These are phyloP conservation scores for Psidium friedrichsthalianum DNA, from an alignment of 345 rosid species.

Conservation along the genomic window DNA sequence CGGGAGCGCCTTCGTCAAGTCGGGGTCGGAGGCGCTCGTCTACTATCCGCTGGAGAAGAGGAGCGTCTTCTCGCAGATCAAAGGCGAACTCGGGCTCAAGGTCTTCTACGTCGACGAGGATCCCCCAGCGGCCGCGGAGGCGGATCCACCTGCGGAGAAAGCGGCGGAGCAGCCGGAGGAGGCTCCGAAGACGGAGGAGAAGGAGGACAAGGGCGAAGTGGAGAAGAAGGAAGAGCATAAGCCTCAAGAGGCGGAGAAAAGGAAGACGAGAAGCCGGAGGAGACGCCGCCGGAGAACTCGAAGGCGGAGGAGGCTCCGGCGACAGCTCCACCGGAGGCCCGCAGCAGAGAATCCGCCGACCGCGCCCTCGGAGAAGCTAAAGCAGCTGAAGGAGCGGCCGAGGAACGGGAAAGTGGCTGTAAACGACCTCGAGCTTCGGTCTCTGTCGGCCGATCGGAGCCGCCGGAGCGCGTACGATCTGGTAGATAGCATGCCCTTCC, in stretches of 20 bases:
- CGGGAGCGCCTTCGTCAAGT: conserved; percentile 32
- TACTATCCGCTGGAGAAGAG: conserved; percentile 82
- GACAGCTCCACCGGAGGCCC: conserved; percentile 13
- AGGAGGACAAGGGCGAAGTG: conserved; percentile 22
- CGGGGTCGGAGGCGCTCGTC: conserved; percentile 58
- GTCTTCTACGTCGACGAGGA: conserved; percentile 54
- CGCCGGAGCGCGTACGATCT: conserved; percentile 64
- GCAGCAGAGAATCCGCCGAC: conserved; percentile 32
- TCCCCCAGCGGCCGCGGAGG: conserved; percentile 29
- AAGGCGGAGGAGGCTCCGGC: conserved; percentile 21
- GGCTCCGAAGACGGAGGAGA: conserved; percentile 25
- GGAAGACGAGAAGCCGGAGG: conserved; percentile 1
- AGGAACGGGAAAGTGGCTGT: conserved; percentile 8
- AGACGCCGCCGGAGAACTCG: conserved; percentile 1
- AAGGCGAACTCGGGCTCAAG: conserved; percentile 78
- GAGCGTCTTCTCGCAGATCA: conserved; percentile 80
- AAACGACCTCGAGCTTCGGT: conserved; percentile 43
- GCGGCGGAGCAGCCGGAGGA: conserved; percentile 19
- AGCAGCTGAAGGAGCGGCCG: conserved; percentile 14
- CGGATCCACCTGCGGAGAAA: conserved; percentile 26
- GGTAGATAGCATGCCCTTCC: conserved; percentile 76
- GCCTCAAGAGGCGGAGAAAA: conserved; percentile 10
- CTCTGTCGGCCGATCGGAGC: conserved; percentile 36
- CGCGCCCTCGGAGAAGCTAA: conserved; percentile 31
- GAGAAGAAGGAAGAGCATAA: conserved; percentile 25